Base-by-base conservation (phyloP, 2,329 filamentous ascomycete genomes). In the Furcasterigmium sp. region DNA sequence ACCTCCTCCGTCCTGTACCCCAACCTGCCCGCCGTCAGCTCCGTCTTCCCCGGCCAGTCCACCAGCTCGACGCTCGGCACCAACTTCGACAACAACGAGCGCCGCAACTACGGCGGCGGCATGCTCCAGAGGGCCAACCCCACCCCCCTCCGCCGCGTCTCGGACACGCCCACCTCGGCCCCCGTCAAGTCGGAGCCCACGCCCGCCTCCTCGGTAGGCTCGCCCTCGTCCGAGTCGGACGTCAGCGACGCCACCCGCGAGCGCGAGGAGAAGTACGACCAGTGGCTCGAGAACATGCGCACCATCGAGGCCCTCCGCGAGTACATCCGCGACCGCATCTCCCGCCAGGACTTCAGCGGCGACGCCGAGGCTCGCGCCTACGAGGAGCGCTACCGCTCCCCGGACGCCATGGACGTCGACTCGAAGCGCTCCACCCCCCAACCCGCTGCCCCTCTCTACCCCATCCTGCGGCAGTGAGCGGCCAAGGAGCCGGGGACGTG, bases 31-130 rank as follows among this genome's bases (percentile, higher is more conserved):
- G 77, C 85, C 37, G 82, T 87, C 41, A 82, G 77, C 46, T 76
- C 82, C 36, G 84, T 84, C 59, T 87, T 85, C 56, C 75, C 77
- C 2, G 75, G 82, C 23, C 82, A 85, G 50, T 78, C 80, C 3
- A 79, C 82, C 29, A 82, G 85, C 3, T 82, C 86, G 13, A 85
- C 84, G 18, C 76, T 91, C 14, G 87, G 84, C 2, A 76, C 81
- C 13, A 82, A 68, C 55, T 85, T 84, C 50, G 79, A 82, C 45
- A 69, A 67, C 48, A 78, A 80, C 51, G 77, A 79, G 57, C 78
- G 80, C 39, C 78, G 81, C 40, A 78, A 81, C 46, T 84, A 80
- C 64, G 80, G 80, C 26, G 80, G 81, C 32, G 80, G 81, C 39
- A 77, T 85, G 71, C 75, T 85, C 34, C 82, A 85, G 64, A 73